Evolutionary conservation across 1,284 basidiomycete species (phyloP).

Genomic region (Thecaphora frezii): DNA sequence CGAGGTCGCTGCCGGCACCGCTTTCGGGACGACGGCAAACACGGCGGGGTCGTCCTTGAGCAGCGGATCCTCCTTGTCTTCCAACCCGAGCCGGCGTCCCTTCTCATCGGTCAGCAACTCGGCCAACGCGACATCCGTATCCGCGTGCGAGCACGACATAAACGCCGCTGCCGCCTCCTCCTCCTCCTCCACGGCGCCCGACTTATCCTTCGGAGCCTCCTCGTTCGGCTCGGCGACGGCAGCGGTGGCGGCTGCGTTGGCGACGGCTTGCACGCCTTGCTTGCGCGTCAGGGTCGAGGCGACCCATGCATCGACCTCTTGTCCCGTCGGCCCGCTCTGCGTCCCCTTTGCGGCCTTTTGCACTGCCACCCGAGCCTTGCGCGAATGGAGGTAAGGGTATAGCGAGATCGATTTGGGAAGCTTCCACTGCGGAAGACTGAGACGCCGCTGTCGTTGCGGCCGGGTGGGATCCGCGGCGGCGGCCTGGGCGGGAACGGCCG

Average conservation of each 20-base stretch:
- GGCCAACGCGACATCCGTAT: too few species aligned
- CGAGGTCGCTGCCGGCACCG: too few species aligned
- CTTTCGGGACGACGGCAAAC: not conserved
- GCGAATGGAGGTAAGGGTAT: slow-evolving; percentile 18
- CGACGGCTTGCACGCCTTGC: slow-evolving; percentile 3
- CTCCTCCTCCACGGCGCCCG: too few species aligned
- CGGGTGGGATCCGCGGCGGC: too few species aligned
- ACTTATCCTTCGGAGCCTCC: not conserved
- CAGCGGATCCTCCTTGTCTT: slow-evolving; percentile 29
- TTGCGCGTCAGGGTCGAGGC: slow-evolving; percentile 19
- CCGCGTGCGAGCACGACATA: too few species aligned
- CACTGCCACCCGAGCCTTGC: slow-evolving; percentile 10
- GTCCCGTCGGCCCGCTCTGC: slow-evolving; percentile 16
- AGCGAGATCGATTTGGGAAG: slow-evolving; percentile 5
- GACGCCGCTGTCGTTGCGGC: too few species aligned
- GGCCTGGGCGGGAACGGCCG: too few species aligned
- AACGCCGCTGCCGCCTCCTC: too few species aligned
- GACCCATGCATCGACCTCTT: slow-evolving; percentile 27
- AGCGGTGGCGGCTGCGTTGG: not conserved
- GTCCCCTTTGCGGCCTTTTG: slow-evolving; percentile 23
- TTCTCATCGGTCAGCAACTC: slow-evolving; percentile 6
- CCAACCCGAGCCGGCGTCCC: slow-evolving; percentile 28
- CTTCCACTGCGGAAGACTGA: not conserved
- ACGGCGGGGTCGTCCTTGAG: slow-evolving; percentile 25
- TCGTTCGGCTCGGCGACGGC: not conserved